A percentile compares a stretch with the other conserved stretches of the same genome.
phyloP scores from a whole-genome alignment of 345 rosid species.

The Raphanus sativus region DNA sequence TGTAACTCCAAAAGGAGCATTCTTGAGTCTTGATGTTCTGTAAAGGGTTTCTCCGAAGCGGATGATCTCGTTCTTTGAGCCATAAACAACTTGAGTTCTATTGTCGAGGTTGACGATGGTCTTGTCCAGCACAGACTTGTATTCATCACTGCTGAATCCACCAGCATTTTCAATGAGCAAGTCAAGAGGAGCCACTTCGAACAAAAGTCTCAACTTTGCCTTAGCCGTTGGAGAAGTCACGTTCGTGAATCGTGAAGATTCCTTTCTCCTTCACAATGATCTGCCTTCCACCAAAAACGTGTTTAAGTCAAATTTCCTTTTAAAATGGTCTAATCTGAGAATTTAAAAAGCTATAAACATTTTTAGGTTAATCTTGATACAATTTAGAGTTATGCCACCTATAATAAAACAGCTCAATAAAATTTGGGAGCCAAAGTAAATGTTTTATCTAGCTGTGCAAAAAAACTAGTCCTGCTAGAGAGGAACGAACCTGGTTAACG shows the following conservation, averaged over 20 bases:
- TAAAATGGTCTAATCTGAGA: no score
- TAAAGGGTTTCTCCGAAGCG: conserved; percentile 84
- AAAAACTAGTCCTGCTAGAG: no score
- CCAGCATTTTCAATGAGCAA: conserved; percentile 81
- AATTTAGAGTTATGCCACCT: no score
- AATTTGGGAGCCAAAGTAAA: no score
- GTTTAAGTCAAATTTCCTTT: no score
- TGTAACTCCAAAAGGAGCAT: conserved; percentile 66
- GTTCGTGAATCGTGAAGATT: conserved; percentile 89
- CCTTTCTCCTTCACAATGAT: conserved; percentile 96
- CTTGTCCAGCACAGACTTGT: conserved; percentile 69
- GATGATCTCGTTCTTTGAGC: conserved; percentile 86
- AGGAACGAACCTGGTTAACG: conserved; percentile 67
- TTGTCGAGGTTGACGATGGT: conserved; percentile 55
- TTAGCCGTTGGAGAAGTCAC: conserved; percentile 80
- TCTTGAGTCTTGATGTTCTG: conserved; percentile 80
- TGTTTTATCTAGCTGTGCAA: no score
- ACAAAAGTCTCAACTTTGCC: conserved; percentile 88
- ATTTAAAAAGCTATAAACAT: no score
- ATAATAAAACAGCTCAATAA: no score
- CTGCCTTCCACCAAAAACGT: conserved; percentile 13
- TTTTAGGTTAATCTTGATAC: no score
- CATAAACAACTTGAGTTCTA: conserved; percentile 91
- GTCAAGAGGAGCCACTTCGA: conserved; percentile 92
- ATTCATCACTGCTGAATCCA: conserved; percentile 72